Base-by-base conservation (phyloP, 306 rosid species). In the Echinosophora koreensis region DNA sequence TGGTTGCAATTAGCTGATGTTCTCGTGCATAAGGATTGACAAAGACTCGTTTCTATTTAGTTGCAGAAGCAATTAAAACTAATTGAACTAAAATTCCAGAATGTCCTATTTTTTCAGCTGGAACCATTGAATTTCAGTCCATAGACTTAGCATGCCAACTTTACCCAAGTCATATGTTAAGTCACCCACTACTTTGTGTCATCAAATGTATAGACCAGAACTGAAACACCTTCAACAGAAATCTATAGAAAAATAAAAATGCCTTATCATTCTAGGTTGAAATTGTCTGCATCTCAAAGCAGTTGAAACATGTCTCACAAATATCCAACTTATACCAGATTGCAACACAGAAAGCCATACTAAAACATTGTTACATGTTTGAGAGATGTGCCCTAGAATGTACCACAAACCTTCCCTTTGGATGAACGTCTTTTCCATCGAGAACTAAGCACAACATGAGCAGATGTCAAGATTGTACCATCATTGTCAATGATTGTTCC, bases 391-490 rank as follows among this genome's bases (percentile, higher is more conserved):
- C 58, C 18, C 22, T 0, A 22, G 22, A 22, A 22, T 22, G 22
- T 22, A 0, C 22, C 22, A 70, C 97, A 73, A 63, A 91, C 99
- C 97, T 89, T 90, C 81, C 94, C 89, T 55, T 90, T 95, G 32
- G 88, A 9, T 28, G 83, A 79, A 83, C 86, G 69, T 81, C 82
- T 75, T 10, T 47, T 8, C 54, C 96, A 96, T 2, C 86, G 87
- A 83, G 86, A 86, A 87, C 84, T 86, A 44, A 84, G 82, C 74
- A 95, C 93, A 76, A 85, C 87, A 86, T 92, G 98, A 47, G 97
- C 98, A 82, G 94, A 89, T 22, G 98, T 95, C 86, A 95, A 82
- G 66, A 92, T 90, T 39, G 97, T 92, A 57, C 98, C 98, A 74
- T 95, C 90, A 84, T 86, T 39, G 71, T 88, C 63, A 63, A 95